These are phyloP conservation scores for Mycena epipterygia DNA, from an alignment of 768 basidiomycete genomes.

Conservation along the genomic window DNA sequence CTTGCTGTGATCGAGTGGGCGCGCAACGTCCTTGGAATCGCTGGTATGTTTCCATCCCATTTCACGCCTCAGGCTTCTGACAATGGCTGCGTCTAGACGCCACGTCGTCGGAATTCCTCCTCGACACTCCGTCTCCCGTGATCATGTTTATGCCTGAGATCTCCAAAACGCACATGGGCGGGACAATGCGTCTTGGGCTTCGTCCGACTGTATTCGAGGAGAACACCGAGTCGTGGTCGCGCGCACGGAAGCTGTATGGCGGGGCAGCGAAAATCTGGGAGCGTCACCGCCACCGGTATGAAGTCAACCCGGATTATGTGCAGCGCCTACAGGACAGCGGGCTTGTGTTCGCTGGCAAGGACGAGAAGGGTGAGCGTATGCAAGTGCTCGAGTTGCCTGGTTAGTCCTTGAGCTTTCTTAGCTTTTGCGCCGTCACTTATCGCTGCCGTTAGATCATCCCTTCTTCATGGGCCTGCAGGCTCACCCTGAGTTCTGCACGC, in stretches of 20 bases:
- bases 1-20: constrained; percentile 97
- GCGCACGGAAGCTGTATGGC: constrained; percentile 85
- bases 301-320: constrained; percentile 93
- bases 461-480: constrained; percentile 96
- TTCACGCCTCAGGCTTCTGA: constrained; percentile 5
- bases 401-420: constrained; percentile 51
- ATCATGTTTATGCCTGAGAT: constrained; percentile 99
- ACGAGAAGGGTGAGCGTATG: constrained; percentile 98
- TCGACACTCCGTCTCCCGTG: constrained; percentile 74
- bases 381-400: constrained; percentile 91
- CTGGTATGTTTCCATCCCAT: constrained; percentile 58
- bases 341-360: constrained; percentile 80
- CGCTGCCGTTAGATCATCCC: constrained; percentile 79
- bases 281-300: constrained; percentile 94
- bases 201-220: constrained; percentile 93
- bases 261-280: constrained; percentile 91
- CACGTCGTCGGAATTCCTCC: constrained; percentile 86
- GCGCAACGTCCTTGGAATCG: constrained; percentile 80
- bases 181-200: constrained; percentile 99
- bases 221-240: constrained; percentile 78
- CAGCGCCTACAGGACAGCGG: constrained; percentile 78
- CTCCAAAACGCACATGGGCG: constrained; percentile 97
- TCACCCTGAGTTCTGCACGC: constrained; percentile 98
- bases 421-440: background rate
- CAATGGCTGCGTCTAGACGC: constrained; percentile 68